These are phyloP conservation scores for Incumbomyces lentus DNA, from an alignment of 2,329 filamentous ascomycete genomes.

Conservation along the genomic window DNA sequence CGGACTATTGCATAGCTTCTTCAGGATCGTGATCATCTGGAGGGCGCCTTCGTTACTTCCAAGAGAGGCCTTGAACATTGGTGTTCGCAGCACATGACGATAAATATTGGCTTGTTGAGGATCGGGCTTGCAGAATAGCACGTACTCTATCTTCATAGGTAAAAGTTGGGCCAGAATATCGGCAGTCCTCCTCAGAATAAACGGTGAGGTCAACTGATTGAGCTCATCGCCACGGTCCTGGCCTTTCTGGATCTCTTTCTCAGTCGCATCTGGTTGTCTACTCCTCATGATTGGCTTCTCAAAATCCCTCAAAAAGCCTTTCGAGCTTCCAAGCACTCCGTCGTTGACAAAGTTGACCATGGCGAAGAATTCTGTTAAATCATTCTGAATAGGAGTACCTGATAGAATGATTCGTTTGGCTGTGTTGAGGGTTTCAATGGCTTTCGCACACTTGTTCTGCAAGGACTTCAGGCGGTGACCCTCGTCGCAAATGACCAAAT, in stretches of 20 bases:
- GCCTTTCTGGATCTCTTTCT: constrained; percentile 53
- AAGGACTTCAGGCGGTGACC: constrained; percentile 58
- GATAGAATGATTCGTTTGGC: constrained; percentile 53
- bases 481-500: constrained; percentile 62
- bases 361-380: constrained; percentile 56
- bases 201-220: constrained; percentile 48
- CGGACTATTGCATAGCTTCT: constrained; percentile 65
- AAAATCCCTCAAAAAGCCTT: constrained; percentile 54
- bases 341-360: constrained; percentile 62
- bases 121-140: constrained; percentile 56
- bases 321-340: constrained; percentile 51
- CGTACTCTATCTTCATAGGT: constrained; percentile 57
- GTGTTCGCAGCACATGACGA: constrained; percentile 53
- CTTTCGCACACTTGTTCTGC: constrained; percentile 57
- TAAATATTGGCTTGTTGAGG: constrained; percentile 51
- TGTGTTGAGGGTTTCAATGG: constrained; percentile 55
- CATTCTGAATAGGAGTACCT: constrained; percentile 59
- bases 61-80: constrained; percentile 51
- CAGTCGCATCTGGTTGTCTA: constrained; percentile 52
- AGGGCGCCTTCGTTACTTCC: constrained; percentile 51
- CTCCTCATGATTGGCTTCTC: constrained; percentile 55
- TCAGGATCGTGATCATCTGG: constrained; percentile 60
- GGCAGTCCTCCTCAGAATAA: constrained; percentile 56
- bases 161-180: constrained; percentile 57
- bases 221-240: constrained; percentile 53